These are phyloP conservation scores for Myxozyma vanderwaltii DNA, from an alignment of 805 yeast species.

Conservation along the genomic window DNA sequence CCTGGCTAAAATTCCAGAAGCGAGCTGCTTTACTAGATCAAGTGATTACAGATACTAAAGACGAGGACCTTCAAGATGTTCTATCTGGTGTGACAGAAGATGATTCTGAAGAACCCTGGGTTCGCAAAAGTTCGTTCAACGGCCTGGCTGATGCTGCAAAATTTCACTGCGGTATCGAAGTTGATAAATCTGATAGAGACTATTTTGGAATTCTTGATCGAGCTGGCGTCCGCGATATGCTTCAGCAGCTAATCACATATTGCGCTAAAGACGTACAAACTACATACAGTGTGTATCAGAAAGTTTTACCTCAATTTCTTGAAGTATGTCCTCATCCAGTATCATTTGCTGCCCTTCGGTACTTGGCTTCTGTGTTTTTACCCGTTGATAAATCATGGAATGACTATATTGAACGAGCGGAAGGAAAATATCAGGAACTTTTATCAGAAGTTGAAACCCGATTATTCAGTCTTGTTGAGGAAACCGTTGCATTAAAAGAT, in stretches of 20 bases:
- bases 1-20: slow-evolving; percentile 56
- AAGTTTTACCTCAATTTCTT: slow-evolving; percentile 69
- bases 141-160: slow-evolving; percentile 77
- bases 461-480: slow-evolving; percentile 61
- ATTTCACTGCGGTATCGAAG: slow-evolving; percentile 67
- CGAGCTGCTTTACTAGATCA: slow-evolving; percentile 30
- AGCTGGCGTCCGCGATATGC: slow-evolving; percentile 55
- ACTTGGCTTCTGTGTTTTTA: slow-evolving; percentile 69
- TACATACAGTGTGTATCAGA: slow-evolving; percentile 68
- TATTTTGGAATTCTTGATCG: slow-evolving; percentile 60
- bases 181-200: slow-evolving; percentile 72
- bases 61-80: slow-evolving; percentile 6
- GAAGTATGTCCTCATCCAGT: slow-evolving; percentile 88
- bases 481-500: slow-evolving; percentile 53
- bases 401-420: slow-evolving; percentile 68
- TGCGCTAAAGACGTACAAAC: slow-evolving; percentile 84
- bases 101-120: slow-evolving; percentile 66
- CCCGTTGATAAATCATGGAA: slow-evolving; percentile 81
- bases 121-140: slow-evolving; percentile 71
- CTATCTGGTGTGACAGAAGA: slow-evolving; percentile 20
- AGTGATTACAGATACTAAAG: slow-evolving; percentile 20
- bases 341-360: slow-evolving; percentile 81
- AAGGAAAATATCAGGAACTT: slow-evolving; percentile 61
- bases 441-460: slow-evolving; percentile 58
- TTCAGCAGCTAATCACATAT: slow-evolving; percentile 66